Evolutionary conservation across 106 monocot species (phyloP), one percentile per base, ranked within the genome.

Genomic region (Dioscorea alata): DNA sequence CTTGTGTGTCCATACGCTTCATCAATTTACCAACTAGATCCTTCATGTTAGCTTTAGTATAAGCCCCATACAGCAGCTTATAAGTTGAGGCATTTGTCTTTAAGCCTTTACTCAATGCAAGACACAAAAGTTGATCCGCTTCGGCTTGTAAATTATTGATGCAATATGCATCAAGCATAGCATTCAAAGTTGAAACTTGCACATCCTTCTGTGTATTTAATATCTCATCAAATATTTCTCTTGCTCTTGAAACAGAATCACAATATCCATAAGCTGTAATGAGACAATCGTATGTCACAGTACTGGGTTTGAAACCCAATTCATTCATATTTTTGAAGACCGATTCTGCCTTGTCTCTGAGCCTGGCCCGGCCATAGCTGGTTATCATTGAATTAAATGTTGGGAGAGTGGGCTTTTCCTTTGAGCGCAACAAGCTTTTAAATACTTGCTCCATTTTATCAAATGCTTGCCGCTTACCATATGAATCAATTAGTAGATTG

Each of bases 381-480:
- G 72, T 83, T 74, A 99, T 99, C 97, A 92, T 99, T 12, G 92
- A 92, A 73, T 99, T 84, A 66, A 92, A 99, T 48, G 97, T 87
- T 1, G 89, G 82, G 35, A 87, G 81, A 20, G 89, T 90, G 1
- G 97, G 97, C 20, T 72, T 85, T 68, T 89, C 82, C 76, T 90
- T 99, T 18, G 92, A 92, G 24, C 75, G 77, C 73, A 89, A 73
- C 67, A 99, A 66, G 74, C 97, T 99, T 72, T 77, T 84, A 48
- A 90, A 99, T 10, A 99, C 97, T 73, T 99, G 92, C 57, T 92
- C 92, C 97, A 99, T 92, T 70, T 92, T 99, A 68, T 92, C 89
- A 73, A 99, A 92, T 54, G 65, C 64, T n/a, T 92, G 92, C 13
- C 84, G 71, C 71, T 76, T 84, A 15, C 97, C 90, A 71, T 99